Evolutionary conservation across 192 early-diverging fungal genomes (phyloP), one percentile per base, ranked within the genome.

Genomic region (Rhizophagus sp.): DNA sequence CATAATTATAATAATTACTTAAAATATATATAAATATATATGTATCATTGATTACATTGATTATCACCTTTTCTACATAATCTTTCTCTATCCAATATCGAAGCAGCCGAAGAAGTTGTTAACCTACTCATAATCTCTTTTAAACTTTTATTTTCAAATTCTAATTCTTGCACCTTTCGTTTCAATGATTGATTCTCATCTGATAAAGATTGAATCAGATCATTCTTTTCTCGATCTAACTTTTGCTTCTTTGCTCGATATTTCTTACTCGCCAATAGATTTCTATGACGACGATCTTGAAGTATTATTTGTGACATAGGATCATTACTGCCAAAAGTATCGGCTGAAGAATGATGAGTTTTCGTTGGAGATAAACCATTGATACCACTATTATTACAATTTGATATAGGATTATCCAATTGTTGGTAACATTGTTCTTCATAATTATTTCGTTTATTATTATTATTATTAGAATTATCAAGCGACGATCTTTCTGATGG

Each of bases 221-320:
- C 69, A n/a, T 71, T n/a, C 36, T 36, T 71, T 36, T 30, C 69
- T n/a, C 36, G 27, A 41, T 71, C 69, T 9, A 39, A 41, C 39
- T 27, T 11, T 39, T 36, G 69, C 47, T 71, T 71, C 6, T 71
- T 71, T 71, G 69, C 69, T 10, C 69, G 69, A 71, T 71, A 71
- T 39, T 71, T 71, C 22, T 71, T 71, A 22, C 69, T 71, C 0
- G 69, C 69, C 2, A 71, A 10, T 36, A 71, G 19, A 41, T 71
- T 71, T 36, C 69, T 27, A 71, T 71, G 69, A 36, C 69, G 69
- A 36, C 69, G 69, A 71, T 71, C 69, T 22, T 71, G 69, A 71
- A 71, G 69, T 71, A 71, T 17, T 12, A 71, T 39, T 71, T 71
- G 69, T 17, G 69, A 27, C 36, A 39, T 71, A n/a, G 69, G 69